Evolutionary conservation across 2,329 filamentous ascomycete genomes (phyloP).

Genomic region (Fusarium sp.): DNA sequence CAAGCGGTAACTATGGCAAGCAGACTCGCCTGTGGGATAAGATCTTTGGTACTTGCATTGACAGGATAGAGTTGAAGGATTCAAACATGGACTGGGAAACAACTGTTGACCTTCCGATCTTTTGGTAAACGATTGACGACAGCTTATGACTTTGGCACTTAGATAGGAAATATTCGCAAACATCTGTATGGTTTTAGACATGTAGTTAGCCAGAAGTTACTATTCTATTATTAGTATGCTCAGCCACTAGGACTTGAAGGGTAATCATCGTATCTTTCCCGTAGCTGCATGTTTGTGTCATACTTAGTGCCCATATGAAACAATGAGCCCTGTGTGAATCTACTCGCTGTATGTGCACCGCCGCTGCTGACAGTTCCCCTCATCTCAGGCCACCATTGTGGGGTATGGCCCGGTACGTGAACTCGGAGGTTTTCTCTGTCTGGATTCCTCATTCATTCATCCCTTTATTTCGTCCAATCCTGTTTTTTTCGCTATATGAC

Average conservation of each 20-base stretch:
- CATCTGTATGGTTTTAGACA: neutral
- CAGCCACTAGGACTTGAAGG: accelerated
- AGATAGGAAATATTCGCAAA: accelerated
- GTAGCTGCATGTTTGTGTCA: accelerated
- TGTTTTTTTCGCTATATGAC: neutral
- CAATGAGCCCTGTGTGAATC: neutral
- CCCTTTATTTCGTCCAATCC: neutral
- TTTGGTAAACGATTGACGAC: neutral
- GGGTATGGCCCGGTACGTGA: no score
- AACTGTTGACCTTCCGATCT: neutral
- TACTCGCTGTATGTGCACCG: accelerated
- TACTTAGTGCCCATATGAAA: neutral
- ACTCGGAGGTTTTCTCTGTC: no score
- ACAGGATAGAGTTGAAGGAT: neutral
- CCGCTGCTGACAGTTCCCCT: no score
- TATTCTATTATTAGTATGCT: neutral
- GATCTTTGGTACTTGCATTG: conserved; percentile 12
- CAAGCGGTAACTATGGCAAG: conserved; percentile 20
- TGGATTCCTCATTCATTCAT: accelerated
- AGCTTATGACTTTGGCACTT: neutral
- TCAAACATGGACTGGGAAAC: neutral
- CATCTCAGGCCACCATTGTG: neutral
- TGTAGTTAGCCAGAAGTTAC: no score
- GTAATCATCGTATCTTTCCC: neutral
- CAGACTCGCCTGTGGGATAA: conserved; percentile 21